Conservation (phyloP, 371 early-diverging fungal genomes). For the Choanephora cucurbitarum region DNA sequence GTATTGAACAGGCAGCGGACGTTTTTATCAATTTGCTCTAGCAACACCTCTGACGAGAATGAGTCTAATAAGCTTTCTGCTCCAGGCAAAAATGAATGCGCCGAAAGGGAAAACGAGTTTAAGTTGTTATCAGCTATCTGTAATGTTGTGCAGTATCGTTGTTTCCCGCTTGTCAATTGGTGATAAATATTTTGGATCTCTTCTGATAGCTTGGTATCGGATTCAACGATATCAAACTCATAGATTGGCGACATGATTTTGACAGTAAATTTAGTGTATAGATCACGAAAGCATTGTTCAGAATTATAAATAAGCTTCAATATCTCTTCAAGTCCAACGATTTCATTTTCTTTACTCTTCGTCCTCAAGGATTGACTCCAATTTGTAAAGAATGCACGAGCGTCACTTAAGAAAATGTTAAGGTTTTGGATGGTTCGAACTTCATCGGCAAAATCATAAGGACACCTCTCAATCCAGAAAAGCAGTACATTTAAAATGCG, state of each 20-base stretch:
- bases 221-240: constrained; percentile 37
- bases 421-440: constrained; percentile 39
- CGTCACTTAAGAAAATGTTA: constrained; percentile 23
- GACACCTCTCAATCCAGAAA: constrained; percentile 66
- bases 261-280: constrained; percentile 26
- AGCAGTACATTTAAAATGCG: constrained; percentile 59
- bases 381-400: constrained; percentile 25
- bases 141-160: constrained; percentile 23
- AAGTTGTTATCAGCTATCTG: constrained; percentile 19
- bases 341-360: not conserved
- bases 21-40: constrained; percentile 40
- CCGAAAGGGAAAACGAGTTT: constrained; percentile 28
- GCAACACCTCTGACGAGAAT: constrained; percentile 25
- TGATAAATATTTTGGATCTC: constrained; percentile 34
- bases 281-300: constrained; percentile 21
- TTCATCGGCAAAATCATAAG: constrained; percentile 72
- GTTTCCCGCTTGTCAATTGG: constrained; percentile 27
- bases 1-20: constrained; percentile 54
- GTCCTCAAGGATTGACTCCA: constrained; percentile 21
- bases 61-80: constrained; percentile 28
- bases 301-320: constrained; percentile 8
- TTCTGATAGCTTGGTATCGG: constrained; percentile 27
- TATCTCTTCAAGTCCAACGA: constrained; percentile 4
- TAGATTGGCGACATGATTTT: constrained; percentile 40
- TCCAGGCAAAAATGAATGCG: constrained; percentile 11